Percentiles rank a stretch among this genome's conserved stretches.
Conservation (phyloP, 192 early-diverging fungal species). For the Rhizophagus clarus region DNA sequence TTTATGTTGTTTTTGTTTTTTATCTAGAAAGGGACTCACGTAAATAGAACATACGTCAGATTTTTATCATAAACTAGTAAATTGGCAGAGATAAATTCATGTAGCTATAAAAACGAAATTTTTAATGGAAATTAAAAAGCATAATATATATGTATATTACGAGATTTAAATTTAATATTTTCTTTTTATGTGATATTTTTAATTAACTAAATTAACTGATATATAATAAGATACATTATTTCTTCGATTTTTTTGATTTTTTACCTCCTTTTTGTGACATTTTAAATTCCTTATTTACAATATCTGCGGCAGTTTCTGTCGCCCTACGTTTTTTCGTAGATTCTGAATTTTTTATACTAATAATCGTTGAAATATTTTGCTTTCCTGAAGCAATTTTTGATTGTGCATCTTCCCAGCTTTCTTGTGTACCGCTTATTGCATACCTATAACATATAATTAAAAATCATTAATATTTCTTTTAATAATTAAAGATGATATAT, state of each 20-base stretch:
- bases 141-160: too few relatives aligned
- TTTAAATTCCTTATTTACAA: slow-evolving; percentile 51
- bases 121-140: too few relatives aligned
- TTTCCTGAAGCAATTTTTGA: slow-evolving; percentile 56
- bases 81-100: too few relatives aligned
- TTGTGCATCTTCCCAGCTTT: slow-evolving; percentile 76
- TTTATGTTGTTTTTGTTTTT: too few relatives aligned
- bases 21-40: too few relatives aligned
- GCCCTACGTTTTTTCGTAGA: slow-evolving; percentile 56
- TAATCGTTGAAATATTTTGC: slow-evolving; percentile 60
- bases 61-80: too few relatives aligned
- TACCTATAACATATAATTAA: slow-evolving; percentile 43
- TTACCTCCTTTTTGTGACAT: background rate
- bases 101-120: too few relatives aligned
- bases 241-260: slow-evolving; percentile 12
- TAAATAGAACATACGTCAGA: too few relatives aligned
- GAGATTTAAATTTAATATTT: too few relatives aligned
- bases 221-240: background rate
- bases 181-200: too few relatives aligned
- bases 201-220: background rate
- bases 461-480: slow-evolving; percentile 24
- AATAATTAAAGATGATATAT: slow-evolving; percentile 35
- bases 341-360: slow-evolving; percentile 74
- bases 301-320: slow-evolving; percentile 49
- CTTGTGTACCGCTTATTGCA: slow-evolving; percentile 69